Conservation (phyloP, 2,329 filamentous ascomycete genomes). For the Endoconidiophora polonica region DNA sequence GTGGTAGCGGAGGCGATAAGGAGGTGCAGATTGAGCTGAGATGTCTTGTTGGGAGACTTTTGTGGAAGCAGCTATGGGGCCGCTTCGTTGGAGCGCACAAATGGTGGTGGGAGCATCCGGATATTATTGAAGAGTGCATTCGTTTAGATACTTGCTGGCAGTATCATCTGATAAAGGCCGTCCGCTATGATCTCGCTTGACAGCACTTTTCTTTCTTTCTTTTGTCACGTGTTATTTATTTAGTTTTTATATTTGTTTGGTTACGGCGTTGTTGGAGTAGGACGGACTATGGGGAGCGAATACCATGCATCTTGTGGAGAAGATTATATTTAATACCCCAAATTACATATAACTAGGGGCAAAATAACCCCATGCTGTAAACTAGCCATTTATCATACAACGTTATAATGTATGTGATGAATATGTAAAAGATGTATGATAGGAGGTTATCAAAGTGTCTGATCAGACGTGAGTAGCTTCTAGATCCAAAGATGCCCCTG, state of each 20-base stretch:
- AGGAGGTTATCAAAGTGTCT: no score
- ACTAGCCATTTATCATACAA: no score
- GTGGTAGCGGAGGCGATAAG: constrained; percentile 14
- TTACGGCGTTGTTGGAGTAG: not conserved
- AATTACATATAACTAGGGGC: no score
- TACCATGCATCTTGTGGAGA: no score
- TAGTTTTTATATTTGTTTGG: constrained; percentile 2
- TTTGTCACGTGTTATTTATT: constrained; percentile 4
- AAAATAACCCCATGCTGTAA: no score
- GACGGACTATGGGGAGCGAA: no score
- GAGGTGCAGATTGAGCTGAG: constrained; percentile 30
- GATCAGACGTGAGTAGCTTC: no score
- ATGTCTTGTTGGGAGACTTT: constrained; percentile 35
- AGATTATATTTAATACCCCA: no score
- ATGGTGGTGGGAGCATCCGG: constrained; percentile 48
- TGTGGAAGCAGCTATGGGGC: constrained; percentile 48
- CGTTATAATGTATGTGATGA: no score
- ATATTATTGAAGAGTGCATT: constrained; percentile 37
- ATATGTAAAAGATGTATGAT: no score
- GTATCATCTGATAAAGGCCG: constrained; percentile 38
- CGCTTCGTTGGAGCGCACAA: constrained; percentile 28
- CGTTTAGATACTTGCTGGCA: constrained; percentile 40
- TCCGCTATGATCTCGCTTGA: constrained; percentile 19
- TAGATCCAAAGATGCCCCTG: no score
- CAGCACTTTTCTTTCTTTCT: constrained; percentile 1